phyloP scores from a whole-genome alignment of 1,284 basidiomycete genomes.

The Phellinidium pouzarii region DNA sequence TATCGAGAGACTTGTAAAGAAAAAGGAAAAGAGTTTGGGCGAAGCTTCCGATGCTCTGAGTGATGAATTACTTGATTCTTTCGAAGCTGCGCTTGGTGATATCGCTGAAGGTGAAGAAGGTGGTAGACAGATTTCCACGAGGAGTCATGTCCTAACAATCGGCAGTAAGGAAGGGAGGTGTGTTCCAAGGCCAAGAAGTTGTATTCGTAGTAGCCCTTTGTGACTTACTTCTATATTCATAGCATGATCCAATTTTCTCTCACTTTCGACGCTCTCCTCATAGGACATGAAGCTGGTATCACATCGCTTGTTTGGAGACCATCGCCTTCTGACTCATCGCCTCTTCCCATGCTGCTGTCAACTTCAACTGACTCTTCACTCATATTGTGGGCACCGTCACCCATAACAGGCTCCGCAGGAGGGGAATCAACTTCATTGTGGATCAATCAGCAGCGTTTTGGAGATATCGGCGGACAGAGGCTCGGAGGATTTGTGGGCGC shows the following conservation, averaged over 20 bases:
- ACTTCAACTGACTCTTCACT: constrained; percentile 90
- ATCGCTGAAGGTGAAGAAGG: constrained; percentile 57
- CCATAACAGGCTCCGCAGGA: constrained; percentile 34
- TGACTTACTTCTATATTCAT: not conserved
- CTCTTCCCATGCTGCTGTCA: constrained; percentile 61
- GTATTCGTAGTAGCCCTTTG: too few relatives aligned
- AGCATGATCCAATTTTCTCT: constrained; percentile 65
- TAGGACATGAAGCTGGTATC: constrained; percentile 90
- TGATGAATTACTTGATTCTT: constrained; percentile 79
- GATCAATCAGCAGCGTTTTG: constrained; percentile 86
- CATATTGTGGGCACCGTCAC: constrained; percentile 84
- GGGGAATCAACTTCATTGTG: constrained; percentile 63
- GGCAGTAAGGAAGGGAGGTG: constrained; percentile 48
- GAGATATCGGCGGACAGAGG: constrained; percentile 84
- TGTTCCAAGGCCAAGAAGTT: too few relatives aligned
- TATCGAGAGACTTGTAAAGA: constrained; percentile 41
- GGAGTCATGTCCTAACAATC: constrained; percentile 68
- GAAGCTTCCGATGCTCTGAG: constrained; percentile 30
- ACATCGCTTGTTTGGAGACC: constrained; percentile 82
- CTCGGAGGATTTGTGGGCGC: constrained; percentile 88
- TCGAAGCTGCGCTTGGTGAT: constrained; percentile 74
- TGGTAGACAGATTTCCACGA: constrained; percentile 77
- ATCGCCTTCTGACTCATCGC: constrained; percentile 21
- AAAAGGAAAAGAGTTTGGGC: constrained; percentile 17
- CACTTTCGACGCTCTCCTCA: constrained; percentile 84